phyloP scores from a whole-genome alignment of 371 early-diverging fungal genomes.

The Apophysomyces elegans region DNA sequence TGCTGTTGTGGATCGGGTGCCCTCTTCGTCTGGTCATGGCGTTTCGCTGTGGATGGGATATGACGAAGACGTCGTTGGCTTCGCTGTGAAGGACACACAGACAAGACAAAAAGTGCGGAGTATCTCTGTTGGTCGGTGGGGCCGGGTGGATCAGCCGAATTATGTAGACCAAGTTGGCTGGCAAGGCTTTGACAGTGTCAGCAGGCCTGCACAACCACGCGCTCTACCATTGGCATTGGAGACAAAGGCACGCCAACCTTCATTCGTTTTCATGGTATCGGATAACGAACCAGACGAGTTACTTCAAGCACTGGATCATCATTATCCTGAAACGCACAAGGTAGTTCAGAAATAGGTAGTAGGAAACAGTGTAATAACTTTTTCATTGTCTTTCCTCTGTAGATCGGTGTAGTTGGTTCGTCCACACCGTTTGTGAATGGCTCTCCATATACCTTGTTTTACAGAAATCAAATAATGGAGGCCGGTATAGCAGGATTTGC shows the following conservation, averaged over 20 bases:
- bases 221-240: conserved; percentile 18
- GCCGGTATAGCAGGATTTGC: conserved; percentile 71
- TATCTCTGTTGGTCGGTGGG: conserved; percentile 65
- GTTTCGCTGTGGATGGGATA: conserved; percentile 44
- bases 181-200: conserved; percentile 49
- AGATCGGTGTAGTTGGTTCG: conserved; percentile 63
- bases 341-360: conserved; percentile 7
- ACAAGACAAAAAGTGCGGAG: conserved; percentile 52
- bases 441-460: conserved; percentile 62
- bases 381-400: background rate
- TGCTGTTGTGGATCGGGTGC: conserved; percentile 61
- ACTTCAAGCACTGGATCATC: conserved; percentile 55
- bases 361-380: background rate
- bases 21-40: conserved; percentile 45
- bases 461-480: conserved; percentile 49
- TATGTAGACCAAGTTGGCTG: conserved; percentile 53
- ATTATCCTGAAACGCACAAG: conserved; percentile 56
- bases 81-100: conserved; percentile 32
- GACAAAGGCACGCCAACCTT: conserved; percentile 19
- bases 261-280: conserved; percentile 56
- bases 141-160: conserved; percentile 47
- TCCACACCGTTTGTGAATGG: conserved; percentile 79
- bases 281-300: conserved; percentile 72
- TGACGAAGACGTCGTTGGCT: conserved; percentile 33
- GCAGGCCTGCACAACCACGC: conserved; percentile 33